A percentile compares a stretch with the other conserved stretches of the same genome.
Evolutionary conservation across 2,329 filamentous ascomycete species (phyloP).

Genomic region (Simplicillium aogashimaense): DNA sequence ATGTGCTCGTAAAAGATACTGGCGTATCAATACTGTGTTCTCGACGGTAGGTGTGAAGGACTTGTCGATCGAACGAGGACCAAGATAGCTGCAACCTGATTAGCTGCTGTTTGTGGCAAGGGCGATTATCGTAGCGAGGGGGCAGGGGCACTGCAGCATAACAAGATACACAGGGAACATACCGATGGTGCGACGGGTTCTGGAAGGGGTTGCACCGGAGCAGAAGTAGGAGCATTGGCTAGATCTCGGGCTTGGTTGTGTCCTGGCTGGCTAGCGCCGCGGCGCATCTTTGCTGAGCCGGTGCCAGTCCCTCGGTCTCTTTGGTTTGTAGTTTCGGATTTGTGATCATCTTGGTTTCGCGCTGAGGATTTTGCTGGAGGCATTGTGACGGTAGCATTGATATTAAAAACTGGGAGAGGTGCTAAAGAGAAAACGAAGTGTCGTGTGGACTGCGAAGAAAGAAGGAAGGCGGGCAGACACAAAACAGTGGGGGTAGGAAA

Average conservation of each 20-base stretch:
- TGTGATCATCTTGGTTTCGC: constrained; percentile 35
- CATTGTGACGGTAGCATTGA: constrained; percentile 19
- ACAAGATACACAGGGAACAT: constrained; percentile 9
- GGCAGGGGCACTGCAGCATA: neutral
- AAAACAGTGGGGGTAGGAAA: no score
- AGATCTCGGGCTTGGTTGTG: constrained; percentile 34
- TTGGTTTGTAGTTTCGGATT: constrained; percentile 28
- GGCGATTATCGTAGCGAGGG: constrained; percentile 5
- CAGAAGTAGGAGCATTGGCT: constrained; percentile 26
- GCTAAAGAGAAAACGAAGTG: no score
- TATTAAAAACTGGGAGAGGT: no score
- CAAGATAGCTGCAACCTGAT: constrained; percentile 46
- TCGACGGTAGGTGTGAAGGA: constrained; percentile 67
- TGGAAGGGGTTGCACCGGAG: constrained; percentile 16
- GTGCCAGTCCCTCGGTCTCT: constrained; percentile 29
- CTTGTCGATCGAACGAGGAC: constrained; percentile 54
- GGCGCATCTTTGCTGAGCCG: constrained; percentile 44
- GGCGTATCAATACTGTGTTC: constrained; percentile 63
- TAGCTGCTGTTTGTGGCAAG: no score
- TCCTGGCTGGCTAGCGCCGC: constrained; percentile 41
- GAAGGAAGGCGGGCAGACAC: no score
- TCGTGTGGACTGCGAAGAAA: no score
- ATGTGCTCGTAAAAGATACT: constrained; percentile 56
- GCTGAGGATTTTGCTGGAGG: constrained; percentile 36
- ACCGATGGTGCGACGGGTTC: constrained; percentile 23